phyloP scores from a whole-genome alignment of 2,329 filamentous ascomycete species.

The Fusarium metavorans region DNA sequence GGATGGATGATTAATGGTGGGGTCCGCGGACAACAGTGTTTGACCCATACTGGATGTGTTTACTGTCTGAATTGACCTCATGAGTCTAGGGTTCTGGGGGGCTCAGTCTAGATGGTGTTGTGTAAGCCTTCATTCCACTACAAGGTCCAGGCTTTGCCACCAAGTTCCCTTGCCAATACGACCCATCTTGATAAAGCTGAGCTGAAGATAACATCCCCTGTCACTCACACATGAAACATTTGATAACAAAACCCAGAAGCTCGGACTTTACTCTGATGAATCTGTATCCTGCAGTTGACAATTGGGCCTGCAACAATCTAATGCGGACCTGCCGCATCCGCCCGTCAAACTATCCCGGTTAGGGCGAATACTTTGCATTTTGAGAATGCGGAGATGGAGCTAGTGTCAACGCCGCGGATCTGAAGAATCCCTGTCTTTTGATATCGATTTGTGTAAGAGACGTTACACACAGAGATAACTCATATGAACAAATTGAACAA shows the following conservation, averaged over 20 bases:
- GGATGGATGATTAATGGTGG: background rate
- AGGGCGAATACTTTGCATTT: constrained; percentile 31
- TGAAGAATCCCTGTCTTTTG: constrained; percentile 9
- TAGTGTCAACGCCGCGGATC: constrained; percentile 1
- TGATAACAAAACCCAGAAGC: constrained; percentile 7
- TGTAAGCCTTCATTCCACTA: background rate
- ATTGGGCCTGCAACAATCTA: constrained; percentile 9
- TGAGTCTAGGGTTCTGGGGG: background rate
- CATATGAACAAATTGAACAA: background rate
- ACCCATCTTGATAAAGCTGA: background rate
- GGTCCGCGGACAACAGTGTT: background rate
- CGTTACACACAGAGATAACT: background rate
- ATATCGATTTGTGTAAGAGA: constrained; percentile 26
- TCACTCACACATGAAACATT: background rate
- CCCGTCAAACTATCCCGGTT: constrained; percentile 27
- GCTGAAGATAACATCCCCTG: background rate
- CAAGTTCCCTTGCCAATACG: background rate
- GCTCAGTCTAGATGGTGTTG: background rate
- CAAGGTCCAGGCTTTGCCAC: background rate
- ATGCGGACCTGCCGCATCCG: constrained; percentile 2
- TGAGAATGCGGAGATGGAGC: constrained; percentile 13
- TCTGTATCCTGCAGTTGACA: constrained; percentile 11
- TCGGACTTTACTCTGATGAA: background rate
- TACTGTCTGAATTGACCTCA: too few species aligned
- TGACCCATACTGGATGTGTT: background rate